phyloP scores from a whole-genome alignment of 164 flowering plant species.

The Macadamia integrifolia region DNA sequence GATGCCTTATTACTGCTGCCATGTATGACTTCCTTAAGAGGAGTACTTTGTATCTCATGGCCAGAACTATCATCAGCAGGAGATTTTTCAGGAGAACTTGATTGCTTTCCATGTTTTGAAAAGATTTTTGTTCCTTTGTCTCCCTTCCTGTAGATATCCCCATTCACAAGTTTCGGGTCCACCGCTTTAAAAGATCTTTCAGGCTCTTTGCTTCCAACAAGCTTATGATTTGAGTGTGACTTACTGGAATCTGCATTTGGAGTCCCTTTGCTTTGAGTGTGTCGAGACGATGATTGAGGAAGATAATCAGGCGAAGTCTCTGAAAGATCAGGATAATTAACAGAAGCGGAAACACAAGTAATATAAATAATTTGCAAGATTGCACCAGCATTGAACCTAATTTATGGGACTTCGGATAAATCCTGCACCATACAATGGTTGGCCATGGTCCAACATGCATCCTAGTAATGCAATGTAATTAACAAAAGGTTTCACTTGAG shows the following conservation, averaged over 20 bases:
- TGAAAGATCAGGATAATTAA: neutral
- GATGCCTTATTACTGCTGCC: constrained; percentile 16
- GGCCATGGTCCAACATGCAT: neutral
- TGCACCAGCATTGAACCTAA: no score
- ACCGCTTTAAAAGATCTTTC: neutral
- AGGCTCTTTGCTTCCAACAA: neutral
- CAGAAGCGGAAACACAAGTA: neutral
- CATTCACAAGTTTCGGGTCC: constrained; percentile 15
- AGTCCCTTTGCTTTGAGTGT: neutral
- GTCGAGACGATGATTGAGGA: neutral
- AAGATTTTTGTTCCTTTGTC: constrained; percentile 6
- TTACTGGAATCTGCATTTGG: neutral
- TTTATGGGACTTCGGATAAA: no score
- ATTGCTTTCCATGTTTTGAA: constrained; percentile 18
- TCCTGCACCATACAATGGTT: neutral
- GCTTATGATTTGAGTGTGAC: neutral
- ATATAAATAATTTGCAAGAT: neutral
- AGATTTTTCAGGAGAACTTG: constrained; percentile 23
- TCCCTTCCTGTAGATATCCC: constrained; percentile 10
- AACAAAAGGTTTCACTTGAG: neutral
- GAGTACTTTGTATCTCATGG: constrained; percentile 10
- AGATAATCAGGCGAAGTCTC: constrained; percentile 10
- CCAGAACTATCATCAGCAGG: constrained; percentile 27
- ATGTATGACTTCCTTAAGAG: constrained; percentile 11
- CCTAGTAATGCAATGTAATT: neutral